These are phyloP conservation scores for Tephrocybe sp. DNA, from an alignment of 768 basidiomycete species.

Conservation along the genomic window DNA sequence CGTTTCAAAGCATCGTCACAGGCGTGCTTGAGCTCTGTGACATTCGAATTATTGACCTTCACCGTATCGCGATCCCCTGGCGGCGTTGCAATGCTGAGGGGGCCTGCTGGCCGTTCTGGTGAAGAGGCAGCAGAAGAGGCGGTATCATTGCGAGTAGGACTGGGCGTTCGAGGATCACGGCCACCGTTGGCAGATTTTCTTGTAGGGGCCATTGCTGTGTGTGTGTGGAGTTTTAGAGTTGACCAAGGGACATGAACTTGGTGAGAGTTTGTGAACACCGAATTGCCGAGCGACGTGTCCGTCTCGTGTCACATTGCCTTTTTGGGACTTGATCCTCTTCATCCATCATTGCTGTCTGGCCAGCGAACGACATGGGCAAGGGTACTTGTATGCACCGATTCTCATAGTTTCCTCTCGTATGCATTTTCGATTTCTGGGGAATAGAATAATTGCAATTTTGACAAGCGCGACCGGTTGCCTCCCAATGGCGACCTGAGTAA, in stretches of 20 bases:
- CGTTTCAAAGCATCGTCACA: slow-evolving; percentile 90
- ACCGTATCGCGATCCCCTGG: slow-evolving; percentile 50
- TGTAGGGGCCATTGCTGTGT: slow-evolving; percentile 17
- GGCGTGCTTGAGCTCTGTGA: slow-evolving; percentile 64
- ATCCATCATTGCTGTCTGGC: neutral
- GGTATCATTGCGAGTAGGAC: slow-evolving; percentile 19
- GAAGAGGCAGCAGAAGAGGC: slow-evolving; percentile 25
- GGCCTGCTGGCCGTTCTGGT: slow-evolving; percentile 52
- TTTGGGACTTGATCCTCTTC: slow-evolving; percentile 6
- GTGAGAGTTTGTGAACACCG: neutral
- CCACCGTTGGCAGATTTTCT: slow-evolving; percentile 16
- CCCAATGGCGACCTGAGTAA: too few relatives aligned
- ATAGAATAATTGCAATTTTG: too few relatives aligned
- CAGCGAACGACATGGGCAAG: neutral
- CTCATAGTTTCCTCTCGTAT: too few relatives aligned
- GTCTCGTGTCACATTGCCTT: slow-evolving; percentile 14
- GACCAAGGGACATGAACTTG: slow-evolving; percentile 14
- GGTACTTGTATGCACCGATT: too few relatives aligned
- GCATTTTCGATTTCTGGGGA: too few relatives aligned
- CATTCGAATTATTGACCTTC: slow-evolving; percentile 60
- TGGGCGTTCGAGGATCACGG: slow-evolving; percentile 18
- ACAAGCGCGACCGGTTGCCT: too few relatives aligned
- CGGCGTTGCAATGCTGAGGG: slow-evolving; percentile 46
- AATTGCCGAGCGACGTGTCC: slow-evolving; percentile 17
- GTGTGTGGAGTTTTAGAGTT: slow-evolving; percentile 3